Evolutionary conservation across 768 basidiomycete species (phyloP).

Genomic region (Dictyophora rubrovolvata): DNA sequence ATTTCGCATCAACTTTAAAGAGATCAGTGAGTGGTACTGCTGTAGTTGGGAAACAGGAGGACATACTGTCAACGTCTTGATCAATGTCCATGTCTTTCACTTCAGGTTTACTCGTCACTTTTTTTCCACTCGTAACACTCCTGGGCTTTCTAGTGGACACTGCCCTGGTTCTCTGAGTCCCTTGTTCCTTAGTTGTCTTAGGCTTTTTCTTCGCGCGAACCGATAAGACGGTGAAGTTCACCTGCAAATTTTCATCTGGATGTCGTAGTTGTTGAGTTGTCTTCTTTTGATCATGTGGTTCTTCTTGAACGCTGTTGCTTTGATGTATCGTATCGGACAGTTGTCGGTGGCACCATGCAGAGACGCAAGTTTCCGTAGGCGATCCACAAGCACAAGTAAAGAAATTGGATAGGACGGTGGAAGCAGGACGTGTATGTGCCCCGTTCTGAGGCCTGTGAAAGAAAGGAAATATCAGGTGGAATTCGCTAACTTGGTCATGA

Average conservation of each 20-base stretch:
- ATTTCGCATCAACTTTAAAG: too few species aligned
- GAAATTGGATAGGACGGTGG: slow-evolving; percentile 52
- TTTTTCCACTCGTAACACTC: too few species aligned
- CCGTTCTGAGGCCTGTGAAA: slow-evolving; percentile 5
- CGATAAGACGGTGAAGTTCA: not conserved
- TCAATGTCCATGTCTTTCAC: too few species aligned
- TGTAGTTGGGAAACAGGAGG: too few species aligned
- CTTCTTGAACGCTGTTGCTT: too few species aligned
- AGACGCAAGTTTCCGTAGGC: slow-evolving; percentile 11
- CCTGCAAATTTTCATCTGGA: not conserved
- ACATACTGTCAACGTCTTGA: too few species aligned
- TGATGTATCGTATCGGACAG: not conserved
- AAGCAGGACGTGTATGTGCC: slow-evolving; percentile 6
- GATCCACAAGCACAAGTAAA: slow-evolving; percentile 66
- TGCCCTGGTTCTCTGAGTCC: too few species aligned
- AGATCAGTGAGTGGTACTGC: too few species aligned
- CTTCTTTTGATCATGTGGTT: too few species aligned
- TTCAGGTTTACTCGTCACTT: too few species aligned
- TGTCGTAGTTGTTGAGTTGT: not conserved
- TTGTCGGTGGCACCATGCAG: not conserved
- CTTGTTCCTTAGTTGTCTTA: slow-evolving; percentile 15
- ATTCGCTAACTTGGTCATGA: not conserved
- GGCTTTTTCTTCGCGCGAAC: not conserved
- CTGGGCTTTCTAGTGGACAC: too few species aligned
- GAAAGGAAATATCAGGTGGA: not conserved